Conservation (phyloP, 495 filamentous ascomycete genomes). For the Neurospora intermedia region DNA sequence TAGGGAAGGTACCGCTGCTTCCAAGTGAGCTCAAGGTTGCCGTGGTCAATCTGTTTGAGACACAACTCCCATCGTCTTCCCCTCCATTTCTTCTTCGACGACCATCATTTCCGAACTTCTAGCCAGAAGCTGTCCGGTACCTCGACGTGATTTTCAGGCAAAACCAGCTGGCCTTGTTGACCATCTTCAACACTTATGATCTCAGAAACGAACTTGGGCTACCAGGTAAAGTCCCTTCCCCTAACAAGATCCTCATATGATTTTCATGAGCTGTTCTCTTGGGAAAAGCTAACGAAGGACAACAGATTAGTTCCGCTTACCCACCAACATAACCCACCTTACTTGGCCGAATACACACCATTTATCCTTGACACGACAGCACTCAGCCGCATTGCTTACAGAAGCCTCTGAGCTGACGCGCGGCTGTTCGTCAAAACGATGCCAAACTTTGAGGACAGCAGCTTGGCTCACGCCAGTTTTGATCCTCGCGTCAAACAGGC, state of each 20-base stretch:
- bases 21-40: not conserved
- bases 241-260: not conserved
- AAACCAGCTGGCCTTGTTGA: not conserved
- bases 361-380: not conserved
- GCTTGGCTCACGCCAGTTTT: slow-evolving; percentile 1
- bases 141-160: not conserved
- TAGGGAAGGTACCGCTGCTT: not conserved
- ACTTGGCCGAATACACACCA: not conserved
- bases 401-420: not conserved
- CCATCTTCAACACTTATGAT: not conserved
- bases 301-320: not conserved
- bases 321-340: not conserved
- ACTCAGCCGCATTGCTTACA: not conserved
- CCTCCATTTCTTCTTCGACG: not conserved
- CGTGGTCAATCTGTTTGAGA: not conserved
- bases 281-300: not conserved
- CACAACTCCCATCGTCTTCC: not conserved
- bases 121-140: not conserved
- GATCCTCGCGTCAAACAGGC: slow-evolving; percentile 5
- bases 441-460: slow-evolving; percentile 9
- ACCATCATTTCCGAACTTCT: not conserved
- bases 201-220: not conserved
- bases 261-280: not conserved
- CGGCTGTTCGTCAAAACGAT: slow-evolving; percentile 5
- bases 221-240: not conserved